Evolutionary conservation across 176 grass and related monocot species (phyloP).

Genomic region (Calamus simplicifolius): DNA sequence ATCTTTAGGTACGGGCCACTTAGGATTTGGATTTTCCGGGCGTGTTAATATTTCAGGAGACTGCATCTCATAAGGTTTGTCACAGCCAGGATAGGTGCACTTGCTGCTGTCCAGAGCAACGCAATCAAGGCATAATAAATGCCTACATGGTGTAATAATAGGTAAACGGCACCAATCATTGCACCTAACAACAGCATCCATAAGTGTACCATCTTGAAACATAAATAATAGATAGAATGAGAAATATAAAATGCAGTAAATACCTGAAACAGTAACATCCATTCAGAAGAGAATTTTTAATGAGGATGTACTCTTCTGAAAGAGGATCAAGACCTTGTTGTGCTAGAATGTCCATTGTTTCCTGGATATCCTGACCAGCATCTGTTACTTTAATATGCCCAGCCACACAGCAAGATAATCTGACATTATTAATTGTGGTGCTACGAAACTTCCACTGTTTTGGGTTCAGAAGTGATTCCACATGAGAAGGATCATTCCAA

Average conservation of each 20-base stretch:
- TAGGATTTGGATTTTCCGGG: conserved; percentile 97
- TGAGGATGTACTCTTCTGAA: conserved; percentile 62
- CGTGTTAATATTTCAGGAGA: conserved; percentile 66
- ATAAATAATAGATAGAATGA: conserved; percentile 3
- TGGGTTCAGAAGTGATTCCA: conserved; percentile 91
- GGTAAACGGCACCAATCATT: conserved; percentile 78
- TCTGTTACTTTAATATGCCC: conserved; percentile 92
- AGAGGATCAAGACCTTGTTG: conserved; percentile 71
- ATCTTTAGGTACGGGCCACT: conserved; percentile 98
- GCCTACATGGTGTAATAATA: conserved; percentile 80
- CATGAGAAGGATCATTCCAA: conserved; percentile 97
- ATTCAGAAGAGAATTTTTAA: conserved; percentile 72
- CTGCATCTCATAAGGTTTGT: conserved; percentile 82
- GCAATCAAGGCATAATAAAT: conserved; percentile 92
- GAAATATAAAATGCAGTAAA: conserved; percentile 2
- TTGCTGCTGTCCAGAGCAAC: conserved; percentile 80
- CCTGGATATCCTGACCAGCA: conserved; percentile 90
- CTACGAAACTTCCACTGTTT: conserved; percentile 96
- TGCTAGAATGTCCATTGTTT: conserved; percentile 80
- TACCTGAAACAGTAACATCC: conserved; percentile 81
- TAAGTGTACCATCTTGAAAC: too few species aligned
- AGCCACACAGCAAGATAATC: conserved; percentile 88
- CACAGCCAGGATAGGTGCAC: conserved; percentile 75
- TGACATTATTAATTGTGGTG: conserved; percentile 80
- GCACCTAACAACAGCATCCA: conserved; percentile 50